Evolutionary conservation across 371 early-diverging fungal genomes (phyloP).

Genomic region (Lichtheimia ramosa): DNA sequence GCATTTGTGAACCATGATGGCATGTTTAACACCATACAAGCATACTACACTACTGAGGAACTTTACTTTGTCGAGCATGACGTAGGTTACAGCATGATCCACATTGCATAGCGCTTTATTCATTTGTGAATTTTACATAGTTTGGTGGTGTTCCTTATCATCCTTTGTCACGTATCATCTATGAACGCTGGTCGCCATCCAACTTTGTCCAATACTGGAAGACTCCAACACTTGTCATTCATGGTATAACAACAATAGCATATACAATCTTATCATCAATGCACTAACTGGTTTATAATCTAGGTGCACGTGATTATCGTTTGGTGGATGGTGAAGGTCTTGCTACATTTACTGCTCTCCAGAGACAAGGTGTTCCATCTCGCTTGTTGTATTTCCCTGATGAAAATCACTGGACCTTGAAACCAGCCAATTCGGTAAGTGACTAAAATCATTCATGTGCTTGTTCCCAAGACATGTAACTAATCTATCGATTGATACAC

Average conservation of each 20-base stretch:
- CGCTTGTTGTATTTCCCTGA: slow-evolving; percentile 80
- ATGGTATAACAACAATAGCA: slow-evolving; percentile 43
- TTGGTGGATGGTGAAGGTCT: slow-evolving; percentile 72
- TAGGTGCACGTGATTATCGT: slow-evolving; percentile 63
- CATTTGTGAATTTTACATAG: slow-evolving; percentile 14
- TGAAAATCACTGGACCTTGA: slow-evolving; percentile 79
- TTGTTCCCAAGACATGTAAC: too few relatives aligned
- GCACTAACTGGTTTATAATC: background rate
- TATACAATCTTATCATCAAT: background rate
- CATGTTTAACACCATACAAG: slow-evolving; percentile 65
- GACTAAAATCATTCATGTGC: too few relatives aligned
- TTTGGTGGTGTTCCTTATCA: slow-evolving; percentile 72
- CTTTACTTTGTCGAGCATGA: slow-evolving; percentile 82
- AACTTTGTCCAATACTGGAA: slow-evolving; percentile 74
- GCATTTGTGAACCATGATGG: slow-evolving; percentile 86
- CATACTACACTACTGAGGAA: slow-evolving; percentile 81
- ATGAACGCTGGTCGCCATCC: slow-evolving; percentile 73
- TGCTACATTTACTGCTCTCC: slow-evolving; percentile 78
- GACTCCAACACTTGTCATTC: slow-evolving; percentile 82
- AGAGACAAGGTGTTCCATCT: slow-evolving; percentile 71
- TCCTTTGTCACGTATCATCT: slow-evolving; percentile 51
- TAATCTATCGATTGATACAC: background rate
- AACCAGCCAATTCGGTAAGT: slow-evolving; percentile 72
- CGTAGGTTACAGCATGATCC: slow-evolving; percentile 19
- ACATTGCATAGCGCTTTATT: background rate